Evolutionary conservation across 108 stramenopile species (phyloP).

Genomic region (Chaetoceros tenuissimus): DNA sequence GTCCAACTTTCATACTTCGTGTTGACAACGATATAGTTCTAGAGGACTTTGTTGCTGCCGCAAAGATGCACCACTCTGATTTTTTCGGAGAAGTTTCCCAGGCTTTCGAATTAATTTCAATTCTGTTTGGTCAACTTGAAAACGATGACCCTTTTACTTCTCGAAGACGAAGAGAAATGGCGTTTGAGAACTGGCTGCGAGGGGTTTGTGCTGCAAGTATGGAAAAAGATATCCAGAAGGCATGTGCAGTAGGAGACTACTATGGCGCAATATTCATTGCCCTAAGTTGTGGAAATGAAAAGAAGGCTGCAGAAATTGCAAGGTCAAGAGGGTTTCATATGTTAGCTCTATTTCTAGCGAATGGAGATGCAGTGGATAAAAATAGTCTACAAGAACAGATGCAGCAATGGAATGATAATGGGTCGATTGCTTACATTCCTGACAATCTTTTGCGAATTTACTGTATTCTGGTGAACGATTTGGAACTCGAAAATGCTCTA

Average conservation of each 20-base stretch:
- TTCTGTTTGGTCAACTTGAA: conserved; percentile 9
- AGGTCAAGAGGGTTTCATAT: conserved; percentile 31
- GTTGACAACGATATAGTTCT: not conserved
- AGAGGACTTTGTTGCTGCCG: conserved; percentile 7
- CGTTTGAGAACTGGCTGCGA: conserved; percentile 7
- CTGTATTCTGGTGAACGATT: conserved; percentile 35
- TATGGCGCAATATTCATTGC: conserved; percentile 57
- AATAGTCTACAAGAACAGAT: conserved; percentile 25
- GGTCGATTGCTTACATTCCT: conserved; percentile 21
- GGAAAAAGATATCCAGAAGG: conserved; percentile 2
- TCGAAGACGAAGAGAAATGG: not conserved
- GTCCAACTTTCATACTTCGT: conserved; percentile 35
- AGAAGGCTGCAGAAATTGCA: conserved; percentile 47
- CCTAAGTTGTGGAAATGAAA: conserved; percentile 49
- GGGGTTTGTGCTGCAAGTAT: not conserved
- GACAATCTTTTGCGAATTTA: conserved; percentile 37
- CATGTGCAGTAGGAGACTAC: conserved; percentile 12
- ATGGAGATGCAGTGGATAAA: conserved; percentile 17
- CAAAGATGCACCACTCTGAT: no score
- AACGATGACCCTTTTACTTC: conserved; percentile 8
- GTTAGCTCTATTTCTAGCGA: conserved; percentile 49
- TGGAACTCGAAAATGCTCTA: conserved; percentile 41
- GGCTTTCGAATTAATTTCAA: conserved; percentile 1
- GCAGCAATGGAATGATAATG: conserved; percentile 32
- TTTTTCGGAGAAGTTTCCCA: conserved; percentile 2